These are phyloP conservation scores for Dovyalis caffra DNA, from an alignment of 345 rosid genomes.

Conservation along the genomic window DNA sequence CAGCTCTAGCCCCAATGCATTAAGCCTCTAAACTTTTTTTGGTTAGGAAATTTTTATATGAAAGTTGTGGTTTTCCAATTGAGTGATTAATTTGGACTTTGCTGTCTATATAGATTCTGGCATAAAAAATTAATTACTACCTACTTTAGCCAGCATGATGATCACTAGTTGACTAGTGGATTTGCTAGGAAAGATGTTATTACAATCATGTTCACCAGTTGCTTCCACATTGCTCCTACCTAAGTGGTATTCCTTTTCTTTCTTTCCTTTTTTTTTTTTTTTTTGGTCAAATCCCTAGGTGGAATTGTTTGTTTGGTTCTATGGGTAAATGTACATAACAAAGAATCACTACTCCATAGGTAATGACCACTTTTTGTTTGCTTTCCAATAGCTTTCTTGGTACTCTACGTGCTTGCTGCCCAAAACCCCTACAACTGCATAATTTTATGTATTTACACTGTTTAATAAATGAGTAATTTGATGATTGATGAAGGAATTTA, in stretches of 20 bases:
- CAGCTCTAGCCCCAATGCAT: background rate
- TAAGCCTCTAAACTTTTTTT: background rate
- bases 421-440: background rate
- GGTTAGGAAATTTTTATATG: background rate
- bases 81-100: constrained; percentile 18
- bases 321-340: background rate
- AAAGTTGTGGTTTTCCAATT: background rate
- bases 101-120: constrained; percentile 4
- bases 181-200: background rate
- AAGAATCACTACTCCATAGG: background rate
- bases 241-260: background rate
- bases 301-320: background rate
- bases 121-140: background rate
- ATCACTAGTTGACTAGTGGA: background rate
- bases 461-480: too few species aligned
- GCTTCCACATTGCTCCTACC: background rate
- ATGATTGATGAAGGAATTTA: too few species aligned
- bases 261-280: too few species aligned
- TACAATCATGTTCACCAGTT: background rate
- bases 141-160: background rate
- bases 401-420: background rate
- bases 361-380: background rate
- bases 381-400: background rate
- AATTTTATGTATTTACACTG: too few species aligned
- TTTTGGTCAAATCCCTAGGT: too few species aligned